Conservation (phyloP, 768 basidiomycete species). For the Xanthoconium stramineum region DNA sequence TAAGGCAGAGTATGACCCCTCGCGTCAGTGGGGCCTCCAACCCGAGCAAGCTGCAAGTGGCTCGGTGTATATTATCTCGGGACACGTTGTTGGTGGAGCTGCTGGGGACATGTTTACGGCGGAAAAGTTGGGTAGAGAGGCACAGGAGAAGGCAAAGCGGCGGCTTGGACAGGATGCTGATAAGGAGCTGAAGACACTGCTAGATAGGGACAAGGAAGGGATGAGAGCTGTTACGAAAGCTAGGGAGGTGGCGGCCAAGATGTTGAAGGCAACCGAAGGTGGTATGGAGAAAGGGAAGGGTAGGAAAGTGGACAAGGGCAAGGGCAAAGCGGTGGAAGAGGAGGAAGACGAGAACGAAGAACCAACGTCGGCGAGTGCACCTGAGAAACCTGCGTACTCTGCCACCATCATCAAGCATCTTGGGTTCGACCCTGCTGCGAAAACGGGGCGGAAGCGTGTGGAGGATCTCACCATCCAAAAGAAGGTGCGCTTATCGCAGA, state of each 20-base stretch:
- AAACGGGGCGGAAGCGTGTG: conserved; percentile 43
- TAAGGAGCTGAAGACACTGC: conserved; percentile 51
- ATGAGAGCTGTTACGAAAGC: conserved; percentile 62
- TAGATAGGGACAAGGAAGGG: conserved; percentile 65
- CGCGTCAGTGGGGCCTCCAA: conserved; percentile 71
- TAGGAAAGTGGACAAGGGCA: conserved; percentile 17
- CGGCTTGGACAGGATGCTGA: conserved; percentile 60
- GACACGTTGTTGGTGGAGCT: conserved; percentile 63
- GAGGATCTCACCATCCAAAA: conserved; percentile 44
- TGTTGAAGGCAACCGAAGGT: conserved; percentile 19
- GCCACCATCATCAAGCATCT: conserved; percentile 64
- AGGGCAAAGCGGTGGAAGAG: conserved; percentile 8
- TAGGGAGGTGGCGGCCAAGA: conserved; percentile 42
- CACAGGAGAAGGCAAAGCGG: conserved; percentile 73
- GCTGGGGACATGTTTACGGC: conserved; percentile 44
- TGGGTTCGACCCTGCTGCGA: conserved; percentile 75
- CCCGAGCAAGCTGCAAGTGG: conserved; percentile 41
- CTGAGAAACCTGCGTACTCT: conserved; percentile 53
- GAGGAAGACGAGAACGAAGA: conserved; percentile 14
- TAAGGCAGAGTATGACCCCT: conserved; percentile 61
- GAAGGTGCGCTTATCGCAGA: conserved; percentile 45
- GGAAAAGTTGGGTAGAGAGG: conserved; percentile 77
- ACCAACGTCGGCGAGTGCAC: conserved; percentile 11
- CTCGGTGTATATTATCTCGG: conserved; percentile 78
- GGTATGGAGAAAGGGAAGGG: conserved; percentile 17